Conservation (phyloP, 1,139 yeast species). For the Candida tetrigidarum region DNA sequence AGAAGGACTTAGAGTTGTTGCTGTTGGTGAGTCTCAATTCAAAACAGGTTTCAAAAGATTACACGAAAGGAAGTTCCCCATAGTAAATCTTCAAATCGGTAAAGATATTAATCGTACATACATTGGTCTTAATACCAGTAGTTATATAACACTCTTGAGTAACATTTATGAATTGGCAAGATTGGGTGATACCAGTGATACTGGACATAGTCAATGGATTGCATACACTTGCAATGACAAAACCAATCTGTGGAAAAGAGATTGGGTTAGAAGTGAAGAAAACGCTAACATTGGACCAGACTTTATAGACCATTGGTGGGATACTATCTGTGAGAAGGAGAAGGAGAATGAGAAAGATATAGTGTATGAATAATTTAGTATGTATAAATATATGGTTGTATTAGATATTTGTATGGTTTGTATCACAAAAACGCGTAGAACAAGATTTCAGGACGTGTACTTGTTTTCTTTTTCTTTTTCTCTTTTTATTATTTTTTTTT, state of each 20-base stretch:
- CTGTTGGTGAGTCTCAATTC: slow-evolving; percentile 2
- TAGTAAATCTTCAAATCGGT: background rate
- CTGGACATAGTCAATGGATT: slow-evolving; percentile 4
- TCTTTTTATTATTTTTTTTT: too few species aligned
- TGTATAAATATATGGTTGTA: background rate
- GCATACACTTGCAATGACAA: background rate
- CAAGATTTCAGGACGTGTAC: background rate
- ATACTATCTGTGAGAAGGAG: background rate
- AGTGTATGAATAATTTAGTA: background rate
- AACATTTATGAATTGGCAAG: background rate
- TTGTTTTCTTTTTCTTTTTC: background rate
- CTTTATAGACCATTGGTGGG: background rate
- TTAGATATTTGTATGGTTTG: background rate
- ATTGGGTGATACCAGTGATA: background rate
- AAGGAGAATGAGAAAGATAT: background rate
- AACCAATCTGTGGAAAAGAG: background rate
- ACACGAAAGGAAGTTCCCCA: background rate
- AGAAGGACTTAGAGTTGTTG: background rate
- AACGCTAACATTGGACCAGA: background rate
- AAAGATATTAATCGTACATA: background rate
- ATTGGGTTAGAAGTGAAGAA: slow-evolving; percentile 2
- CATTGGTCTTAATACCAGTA: background rate
- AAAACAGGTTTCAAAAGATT: background rate
- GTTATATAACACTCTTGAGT: background rate
- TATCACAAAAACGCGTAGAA: slow-evolving; percentile 2